Evolutionary conservation across 257 asterid genomes (phyloP).

Genomic region (Solanum virginianum): DNA sequence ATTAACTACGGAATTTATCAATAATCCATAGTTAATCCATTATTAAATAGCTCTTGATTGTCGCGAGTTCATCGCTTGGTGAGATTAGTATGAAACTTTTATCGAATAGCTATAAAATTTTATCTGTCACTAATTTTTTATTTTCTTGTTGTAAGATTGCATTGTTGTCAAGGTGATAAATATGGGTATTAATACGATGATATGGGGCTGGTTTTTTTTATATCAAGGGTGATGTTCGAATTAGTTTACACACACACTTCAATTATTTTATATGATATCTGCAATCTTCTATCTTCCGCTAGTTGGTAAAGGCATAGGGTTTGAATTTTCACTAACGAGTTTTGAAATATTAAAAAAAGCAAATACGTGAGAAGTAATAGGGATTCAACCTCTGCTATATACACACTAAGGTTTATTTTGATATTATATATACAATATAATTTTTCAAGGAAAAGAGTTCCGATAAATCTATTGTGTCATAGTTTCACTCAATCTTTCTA

Average conservation of each 20-base stretch:
- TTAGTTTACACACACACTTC: fast-evolving
- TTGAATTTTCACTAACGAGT: background rate
- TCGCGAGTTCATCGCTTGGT: no score
- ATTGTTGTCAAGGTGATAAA: no score
- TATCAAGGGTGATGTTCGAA: background rate
- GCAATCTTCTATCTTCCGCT: background rate
- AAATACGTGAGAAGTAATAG: background rate
- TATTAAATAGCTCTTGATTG: no score
- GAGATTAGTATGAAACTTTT: no score
- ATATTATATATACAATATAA: background rate
- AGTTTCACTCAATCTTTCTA: background rate
- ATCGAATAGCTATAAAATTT: no score
- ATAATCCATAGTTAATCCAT: no score
- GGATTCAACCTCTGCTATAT: background rate
- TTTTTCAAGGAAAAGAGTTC: background rate
- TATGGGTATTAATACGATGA: no score
- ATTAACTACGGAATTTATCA: no score
- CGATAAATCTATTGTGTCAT: background rate
- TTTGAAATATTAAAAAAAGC: background rate
- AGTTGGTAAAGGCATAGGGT: background rate
- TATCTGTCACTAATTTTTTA: no score
- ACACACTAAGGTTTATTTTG: background rate
- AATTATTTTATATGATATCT: background rate
- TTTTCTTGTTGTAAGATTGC: no score
- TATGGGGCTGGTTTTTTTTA: no score